These are phyloP conservation scores for Polymyxa betae DNA, from an alignment of 208 protist genomes.

Conservation along the genomic window DNA sequence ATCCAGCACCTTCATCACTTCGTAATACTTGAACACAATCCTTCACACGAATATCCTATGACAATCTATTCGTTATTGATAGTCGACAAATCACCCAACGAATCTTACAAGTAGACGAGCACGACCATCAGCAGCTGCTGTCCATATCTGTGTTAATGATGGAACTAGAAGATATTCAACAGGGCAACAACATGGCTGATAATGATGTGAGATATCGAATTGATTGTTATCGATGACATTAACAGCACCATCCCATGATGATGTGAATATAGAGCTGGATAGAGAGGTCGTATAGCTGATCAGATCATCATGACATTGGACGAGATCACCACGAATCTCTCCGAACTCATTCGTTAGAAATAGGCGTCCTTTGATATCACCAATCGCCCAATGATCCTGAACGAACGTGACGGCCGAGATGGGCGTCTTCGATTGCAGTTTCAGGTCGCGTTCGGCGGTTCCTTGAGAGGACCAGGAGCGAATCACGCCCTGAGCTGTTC, in stretches of 20 bases:
- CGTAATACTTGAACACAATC: background rate
- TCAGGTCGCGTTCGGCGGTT: background rate
- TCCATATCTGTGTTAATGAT: background rate
- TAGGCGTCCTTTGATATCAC: background rate
- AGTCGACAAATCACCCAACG: too few relatives aligned
- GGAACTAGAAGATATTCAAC: background rate
- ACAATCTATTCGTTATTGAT: too few relatives aligned
- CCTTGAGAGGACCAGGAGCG: background rate
- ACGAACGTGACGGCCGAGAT: background rate
- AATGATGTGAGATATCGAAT: background rate
- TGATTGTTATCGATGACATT: background rate
- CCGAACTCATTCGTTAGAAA: background rate
- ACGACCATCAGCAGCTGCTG: background rate
- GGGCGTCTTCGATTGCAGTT: background rate
- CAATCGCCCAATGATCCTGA: background rate
- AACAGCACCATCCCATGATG: background rate
- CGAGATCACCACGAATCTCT: background rate
- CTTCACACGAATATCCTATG: background rate
- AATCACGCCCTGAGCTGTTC: background rate
- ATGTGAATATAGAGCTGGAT: background rate
- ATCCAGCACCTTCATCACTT: background rate
- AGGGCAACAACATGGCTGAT: background rate
- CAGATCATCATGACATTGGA: background rate
- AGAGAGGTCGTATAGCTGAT: background rate
- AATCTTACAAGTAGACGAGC: background rate